These are phyloP conservation scores for Cystoisospora suis DNA, from an alignment of 169 alveolate genomes.

Conservation along the genomic window DNA sequence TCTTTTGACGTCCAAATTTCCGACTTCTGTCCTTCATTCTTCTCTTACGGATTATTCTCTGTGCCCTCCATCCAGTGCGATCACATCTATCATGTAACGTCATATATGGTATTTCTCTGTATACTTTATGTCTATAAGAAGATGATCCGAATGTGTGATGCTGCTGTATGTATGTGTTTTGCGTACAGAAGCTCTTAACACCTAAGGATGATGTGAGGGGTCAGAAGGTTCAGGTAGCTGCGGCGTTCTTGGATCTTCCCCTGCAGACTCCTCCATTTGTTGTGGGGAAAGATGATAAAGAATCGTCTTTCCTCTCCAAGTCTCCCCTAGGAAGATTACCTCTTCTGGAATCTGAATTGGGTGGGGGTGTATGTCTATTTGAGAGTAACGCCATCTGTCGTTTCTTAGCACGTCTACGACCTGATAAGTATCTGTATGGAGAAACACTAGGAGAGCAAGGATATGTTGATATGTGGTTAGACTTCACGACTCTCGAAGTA, in stretches of 20 bases:
- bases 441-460: conserved; percentile 58
- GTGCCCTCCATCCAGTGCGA: no score
- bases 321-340: conserved; percentile 40
- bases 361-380: conserved; percentile 4
- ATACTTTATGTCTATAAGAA: no score
- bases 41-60: no score
- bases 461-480: conserved; percentile 65
- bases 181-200: conserved; percentile 37
- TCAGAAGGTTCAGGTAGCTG: conserved; percentile 34
- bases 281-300: conserved; percentile 45
- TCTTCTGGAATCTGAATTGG: conserved; percentile 17
- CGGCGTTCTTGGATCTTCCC: conserved; percentile 25
- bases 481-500: conserved; percentile 54
- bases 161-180: no score
- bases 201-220: conserved; percentile 33
- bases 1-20: no score
- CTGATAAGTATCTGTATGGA: conserved; percentile 51
- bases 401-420: conserved; percentile 11
- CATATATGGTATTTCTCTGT: no score
- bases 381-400: conserved; percentile 36
- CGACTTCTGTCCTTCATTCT: no score
- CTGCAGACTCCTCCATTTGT: conserved; percentile 21
- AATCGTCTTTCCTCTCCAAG: not conserved
- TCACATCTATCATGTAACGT: no score
- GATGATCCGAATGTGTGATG: no score